A percentile compares a stretch with the other conserved stretches of the same genome.
phyloP scores from a whole-genome alignment of 2,329 filamentous ascomycete genomes.

The Colletotrichum endophyticum region DNA sequence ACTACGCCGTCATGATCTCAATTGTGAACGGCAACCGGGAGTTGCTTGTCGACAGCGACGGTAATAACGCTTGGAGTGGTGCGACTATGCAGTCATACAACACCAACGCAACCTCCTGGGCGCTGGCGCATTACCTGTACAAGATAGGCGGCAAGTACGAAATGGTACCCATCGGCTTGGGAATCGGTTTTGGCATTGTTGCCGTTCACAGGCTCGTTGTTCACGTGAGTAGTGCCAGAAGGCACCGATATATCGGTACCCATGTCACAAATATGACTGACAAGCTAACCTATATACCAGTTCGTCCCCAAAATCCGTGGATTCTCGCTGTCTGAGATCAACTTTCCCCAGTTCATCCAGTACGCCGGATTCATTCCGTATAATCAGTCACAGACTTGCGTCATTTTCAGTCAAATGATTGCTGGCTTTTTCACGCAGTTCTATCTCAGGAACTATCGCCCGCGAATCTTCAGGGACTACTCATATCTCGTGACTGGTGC shows the following conservation, averaged over 20 bases:
- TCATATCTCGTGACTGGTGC: slow-evolving; percentile 58
- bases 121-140: slow-evolving; percentile 60
- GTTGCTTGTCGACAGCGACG: slow-evolving; percentile 48
- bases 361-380: slow-evolving; percentile 60
- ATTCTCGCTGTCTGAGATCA: slow-evolving; percentile 48
- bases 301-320: slow-evolving; percentile 50
- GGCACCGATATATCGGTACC: background rate
- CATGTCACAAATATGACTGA: background rate
- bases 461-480: slow-evolving; percentile 58
- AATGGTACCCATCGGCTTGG: slow-evolving; percentile 55
- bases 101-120: slow-evolving; percentile 52
- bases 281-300: slow-evolving; percentile 26
- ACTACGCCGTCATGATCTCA: slow-evolving; percentile 60
- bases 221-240: slow-evolving; percentile 33
- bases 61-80: slow-evolving; percentile 58
- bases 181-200: slow-evolving; percentile 50
- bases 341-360: slow-evolving; percentile 59
- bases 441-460: slow-evolving; percentile 57
- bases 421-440: slow-evolving; percentile 55
- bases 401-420: slow-evolving; percentile 50
- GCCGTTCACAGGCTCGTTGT: slow-evolving; percentile 47
- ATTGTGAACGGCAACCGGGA: slow-evolving; percentile 55
- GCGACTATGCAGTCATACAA: slow-evolving; percentile 54
- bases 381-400: slow-evolving; percentile 60
- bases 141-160: slow-evolving; percentile 44